A percentile compares a stretch with the other conserved stretches of the same genome.
Evolutionary conservation across 176 grass and related monocot genomes (phyloP).

Genomic region (Oryza glumipatula): DNA sequence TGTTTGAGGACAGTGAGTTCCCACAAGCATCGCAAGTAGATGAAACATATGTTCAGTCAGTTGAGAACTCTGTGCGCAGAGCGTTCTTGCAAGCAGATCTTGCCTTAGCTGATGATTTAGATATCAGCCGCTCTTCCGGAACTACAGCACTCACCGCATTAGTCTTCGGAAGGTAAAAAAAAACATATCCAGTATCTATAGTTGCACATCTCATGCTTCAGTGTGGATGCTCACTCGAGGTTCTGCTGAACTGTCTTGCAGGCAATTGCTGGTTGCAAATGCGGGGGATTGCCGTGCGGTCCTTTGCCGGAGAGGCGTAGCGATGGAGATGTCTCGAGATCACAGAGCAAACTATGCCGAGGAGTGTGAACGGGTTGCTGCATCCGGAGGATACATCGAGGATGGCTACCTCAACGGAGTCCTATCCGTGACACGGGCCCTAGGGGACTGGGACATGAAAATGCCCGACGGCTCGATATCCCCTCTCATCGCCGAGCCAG

Average conservation of each 20-base stretch:
- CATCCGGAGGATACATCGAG: conserved; percentile 73
- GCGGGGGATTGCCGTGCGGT: conserved; percentile 88
- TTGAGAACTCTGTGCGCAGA: conserved; percentile 55
- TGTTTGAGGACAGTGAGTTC: conserved; percentile 81
- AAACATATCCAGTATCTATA: not conserved
- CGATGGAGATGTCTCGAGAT: conserved; percentile 83
- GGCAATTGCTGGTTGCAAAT: conserved; percentile 87
- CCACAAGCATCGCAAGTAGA: conserved; percentile 64
- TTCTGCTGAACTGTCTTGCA: conserved; percentile 32
- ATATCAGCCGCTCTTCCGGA: conserved; percentile 77
- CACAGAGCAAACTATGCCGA: conserved; percentile 61
- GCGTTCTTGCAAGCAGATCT: conserved; percentile 76
- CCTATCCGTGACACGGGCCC: conserved; percentile 77
- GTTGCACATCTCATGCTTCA: not conserved
- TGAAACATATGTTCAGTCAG: conserved; percentile 53
- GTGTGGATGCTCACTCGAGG: not conserved
- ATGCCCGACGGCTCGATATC: conserved; percentile 50
- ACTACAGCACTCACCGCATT: conserved; percentile 80
- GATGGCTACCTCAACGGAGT: conserved; percentile 89
- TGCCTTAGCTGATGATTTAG: conserved; percentile 61
- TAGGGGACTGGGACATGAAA: conserved; percentile 97
- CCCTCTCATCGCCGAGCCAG: conserved; percentile 74
- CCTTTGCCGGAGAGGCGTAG: conserved; percentile 73
- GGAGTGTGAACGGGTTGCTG: conserved; percentile 59
- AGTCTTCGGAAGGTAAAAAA: conserved; percentile 69